A percentile compares a stretch with the other conserved stretches of the same genome.
Conservation (phyloP, 2,329 filamentous ascomycete genomes). For the Stachybotrys echinatus region DNA sequence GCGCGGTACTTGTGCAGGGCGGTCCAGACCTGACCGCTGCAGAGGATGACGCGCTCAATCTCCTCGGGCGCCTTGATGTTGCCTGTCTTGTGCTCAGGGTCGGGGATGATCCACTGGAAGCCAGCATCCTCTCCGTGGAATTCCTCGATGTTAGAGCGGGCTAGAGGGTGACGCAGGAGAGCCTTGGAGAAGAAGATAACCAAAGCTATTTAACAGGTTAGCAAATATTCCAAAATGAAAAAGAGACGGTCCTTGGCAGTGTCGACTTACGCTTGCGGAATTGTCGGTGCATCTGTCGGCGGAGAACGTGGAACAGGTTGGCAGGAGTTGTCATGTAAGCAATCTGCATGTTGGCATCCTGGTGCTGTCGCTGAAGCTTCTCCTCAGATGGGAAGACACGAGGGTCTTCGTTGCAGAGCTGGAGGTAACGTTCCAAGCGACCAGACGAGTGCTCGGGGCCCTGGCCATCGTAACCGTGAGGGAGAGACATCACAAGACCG, state of each 20-base stretch:
- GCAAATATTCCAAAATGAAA: constrained; percentile 8
- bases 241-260: background rate
- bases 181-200: constrained; percentile 99
- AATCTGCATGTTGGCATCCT: constrained; percentile 99
- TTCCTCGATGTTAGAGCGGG: constrained; percentile 83
- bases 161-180: constrained; percentile 87
- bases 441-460: constrained; percentile 97
- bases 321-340: constrained; percentile 94
- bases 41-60: constrained; percentile 91
- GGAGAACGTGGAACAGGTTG: constrained; percentile 93
- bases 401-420: constrained; percentile 96
- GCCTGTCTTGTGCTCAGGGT: constrained; percentile 74
- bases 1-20: constrained; percentile 87
- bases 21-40: constrained; percentile 90
- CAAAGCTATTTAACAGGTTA: constrained; percentile 54
- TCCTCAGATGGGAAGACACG: constrained; percentile 83
- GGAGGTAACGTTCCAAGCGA: constrained; percentile 93
- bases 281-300: constrained; percentile 96
- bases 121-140: constrained; percentile 79
- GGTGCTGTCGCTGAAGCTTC: constrained; percentile 93
- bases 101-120: constrained; percentile 95
- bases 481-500: constrained; percentile 90
- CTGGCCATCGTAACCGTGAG: constrained; percentile 97
- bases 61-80: constrained; percentile 74
- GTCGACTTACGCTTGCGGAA: constrained; percentile 89